A percentile compares a stretch with the other conserved stretches of the same genome.
Conservation (phyloP, 2,329 filamentous ascomycete genomes). For the Cryphonectria radicalis region DNA sequence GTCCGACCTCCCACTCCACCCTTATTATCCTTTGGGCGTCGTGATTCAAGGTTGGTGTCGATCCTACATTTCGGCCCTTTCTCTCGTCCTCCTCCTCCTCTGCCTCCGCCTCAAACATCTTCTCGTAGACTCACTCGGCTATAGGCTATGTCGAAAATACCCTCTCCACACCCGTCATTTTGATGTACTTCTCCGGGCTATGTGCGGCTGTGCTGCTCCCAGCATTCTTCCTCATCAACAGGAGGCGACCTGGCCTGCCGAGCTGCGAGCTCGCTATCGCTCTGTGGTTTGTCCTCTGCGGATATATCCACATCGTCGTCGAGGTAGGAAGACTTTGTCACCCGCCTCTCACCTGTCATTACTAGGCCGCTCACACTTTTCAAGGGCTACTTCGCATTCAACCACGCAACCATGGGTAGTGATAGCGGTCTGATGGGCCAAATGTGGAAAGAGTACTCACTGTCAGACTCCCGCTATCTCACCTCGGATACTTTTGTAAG, state of each 20-base stretch:
- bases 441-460: conserved; percentile 62
- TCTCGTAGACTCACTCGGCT: conserved; percentile 47
- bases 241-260: conserved; percentile 50
- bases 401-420: conserved; percentile 47
- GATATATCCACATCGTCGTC: conserved; percentile 50
- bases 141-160: conserved; percentile 69
- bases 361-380: neutral
- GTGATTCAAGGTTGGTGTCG: conserved; percentile 66
- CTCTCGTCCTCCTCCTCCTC: conserved; percentile 29
- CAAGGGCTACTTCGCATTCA: conserved; percentile 54
- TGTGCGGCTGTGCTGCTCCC: conserved; percentile 58
- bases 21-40: conserved; percentile 72
- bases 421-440: conserved; percentile 52
- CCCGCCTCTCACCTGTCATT: conserved; percentile 31
- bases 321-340: conserved; percentile 33
- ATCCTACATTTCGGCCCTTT: conserved; percentile 62
- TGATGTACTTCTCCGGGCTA: conserved; percentile 62
- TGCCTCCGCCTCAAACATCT: neutral
- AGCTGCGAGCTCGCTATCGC: conserved; percentile 61
- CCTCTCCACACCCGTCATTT: conserved; percentile 60
- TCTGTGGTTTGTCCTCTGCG: conserved; percentile 78
- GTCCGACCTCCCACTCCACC: conserved; percentile 49
- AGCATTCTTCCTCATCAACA: neutral
- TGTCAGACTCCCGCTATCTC: conserved; percentile 61
- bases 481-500: conserved; percentile 54